A percentile compares a stretch with the other conserved stretches of the same genome.
phyloP scores from a whole-genome alignment of 805 yeast species.

The Pichia scutulata region DNA sequence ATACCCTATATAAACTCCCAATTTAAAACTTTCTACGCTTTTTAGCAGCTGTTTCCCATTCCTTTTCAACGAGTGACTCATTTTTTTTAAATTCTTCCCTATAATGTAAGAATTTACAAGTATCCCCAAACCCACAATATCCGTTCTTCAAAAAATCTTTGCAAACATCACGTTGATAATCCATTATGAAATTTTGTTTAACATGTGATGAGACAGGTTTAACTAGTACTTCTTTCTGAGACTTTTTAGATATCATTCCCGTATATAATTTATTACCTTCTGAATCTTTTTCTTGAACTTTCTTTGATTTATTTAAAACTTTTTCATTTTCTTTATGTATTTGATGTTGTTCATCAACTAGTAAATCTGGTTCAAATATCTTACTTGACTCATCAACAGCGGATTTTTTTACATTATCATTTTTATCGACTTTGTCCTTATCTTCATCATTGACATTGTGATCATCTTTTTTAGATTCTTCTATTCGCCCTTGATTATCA shows the following conservation, averaged over 20 bases:
- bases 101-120: slow-evolving; percentile 88
- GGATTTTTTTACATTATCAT: not conserved
- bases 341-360: slow-evolving; percentile 18
- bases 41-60: slow-evolving; percentile 13
- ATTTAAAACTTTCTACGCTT: slow-evolving; percentile 18
- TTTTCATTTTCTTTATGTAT: slow-evolving; percentile 4
- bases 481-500: not conserved
- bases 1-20: not conserved
- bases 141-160: slow-evolving; percentile 90
- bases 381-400: not conserved
- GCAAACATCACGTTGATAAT: slow-evolving; percentile 90
- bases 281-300: slow-evolving; percentile 13
- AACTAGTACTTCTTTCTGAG: slow-evolving; percentile 10
- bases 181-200: slow-evolving; percentile 61
- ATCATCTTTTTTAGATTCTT: not conserved
- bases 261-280: slow-evolving; percentile 23
- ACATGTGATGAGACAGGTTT: slow-evolving; percentile 38
- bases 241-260: slow-evolving; percentile 17
- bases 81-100: slow-evolving; percentile 66
- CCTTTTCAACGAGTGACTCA: slow-evolving; percentile 18
- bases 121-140: slow-evolving; percentile 94
- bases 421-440: not conserved
- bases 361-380: slow-evolving; percentile 18
- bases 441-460: not conserved
- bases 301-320: not conserved